Evolutionary conservation across 2,329 filamentous ascomycete species (phyloP).

Genomic region (Aureobasidium sp.): DNA sequence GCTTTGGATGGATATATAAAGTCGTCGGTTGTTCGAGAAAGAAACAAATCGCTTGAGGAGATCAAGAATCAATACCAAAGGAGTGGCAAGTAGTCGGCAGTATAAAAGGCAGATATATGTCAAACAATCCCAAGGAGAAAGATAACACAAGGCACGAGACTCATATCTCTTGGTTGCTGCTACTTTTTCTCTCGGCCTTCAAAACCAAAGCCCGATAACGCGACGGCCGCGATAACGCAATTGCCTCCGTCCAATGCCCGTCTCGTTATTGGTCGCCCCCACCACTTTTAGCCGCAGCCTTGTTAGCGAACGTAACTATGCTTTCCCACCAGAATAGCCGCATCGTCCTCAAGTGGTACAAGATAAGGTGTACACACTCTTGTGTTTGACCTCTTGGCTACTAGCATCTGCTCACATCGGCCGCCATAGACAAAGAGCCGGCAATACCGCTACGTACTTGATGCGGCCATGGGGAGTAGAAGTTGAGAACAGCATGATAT

Average conservation of each 20-base stretch:
- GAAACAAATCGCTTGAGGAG: not conserved
- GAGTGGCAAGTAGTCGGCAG: slow-evolving; percentile 11
- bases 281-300: not conserved
- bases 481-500: not conserved
- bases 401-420: not conserved
- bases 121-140: not conserved
- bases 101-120: not conserved
- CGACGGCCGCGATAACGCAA: slow-evolving; percentile 9
- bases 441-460: no score
- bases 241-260: slow-evolving; percentile 8
- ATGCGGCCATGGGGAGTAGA: no score
- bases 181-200: slow-evolving; percentile 4
- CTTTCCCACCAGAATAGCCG: not conserved
- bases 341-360: not conserved
- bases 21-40: not conserved
- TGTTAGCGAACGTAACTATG: not conserved
- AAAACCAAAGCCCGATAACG: slow-evolving; percentile 10
- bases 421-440: not conserved
- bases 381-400: no score
- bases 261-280: slow-evolving; percentile 6
- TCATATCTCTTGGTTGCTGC: not conserved
- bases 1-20: slow-evolving; percentile 7
- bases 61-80: not conserved
- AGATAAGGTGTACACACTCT: not conserved
- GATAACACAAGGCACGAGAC: not conserved